A percentile compares a stretch with the other conserved stretches of the same genome.
These are phyloP conservation scores for Coemansia sp. DNA, from an alignment of 192 early-diverging fungal genomes.

Conservation along the genomic window DNA sequence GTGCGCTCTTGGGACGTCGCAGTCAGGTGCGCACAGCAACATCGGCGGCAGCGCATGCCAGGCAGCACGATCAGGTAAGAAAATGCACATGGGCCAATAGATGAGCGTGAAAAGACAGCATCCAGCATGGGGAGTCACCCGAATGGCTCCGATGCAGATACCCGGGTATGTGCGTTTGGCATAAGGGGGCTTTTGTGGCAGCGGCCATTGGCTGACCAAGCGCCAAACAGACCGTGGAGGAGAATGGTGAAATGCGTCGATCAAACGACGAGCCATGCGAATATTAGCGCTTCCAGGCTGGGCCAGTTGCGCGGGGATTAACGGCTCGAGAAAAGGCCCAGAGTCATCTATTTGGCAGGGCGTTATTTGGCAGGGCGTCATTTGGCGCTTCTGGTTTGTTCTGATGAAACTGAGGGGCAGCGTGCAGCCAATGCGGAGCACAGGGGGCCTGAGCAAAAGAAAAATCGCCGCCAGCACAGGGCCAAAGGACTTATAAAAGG, in stretches of 20 bases:
- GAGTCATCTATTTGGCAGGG: background rate
- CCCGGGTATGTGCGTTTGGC: background rate
- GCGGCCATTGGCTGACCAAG: background rate
- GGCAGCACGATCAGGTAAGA: conserved; percentile 2
- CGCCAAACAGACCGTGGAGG: background rate
- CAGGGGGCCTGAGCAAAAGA: too few relatives aligned
- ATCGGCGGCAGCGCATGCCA: background rate
- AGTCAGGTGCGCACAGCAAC: background rate
- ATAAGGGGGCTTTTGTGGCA: background rate
- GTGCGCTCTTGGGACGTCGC: background rate
- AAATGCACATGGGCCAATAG: background rate
- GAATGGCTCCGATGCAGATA: conserved; percentile 5
- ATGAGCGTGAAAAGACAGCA: background rate
- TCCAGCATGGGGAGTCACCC: background rate
- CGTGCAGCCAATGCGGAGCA: too few relatives aligned
- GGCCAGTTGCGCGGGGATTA: conserved; percentile 10
- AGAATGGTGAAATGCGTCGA: background rate
- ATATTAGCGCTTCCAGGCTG: background rate
- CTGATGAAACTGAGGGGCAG: background rate
- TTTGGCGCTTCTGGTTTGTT: background rate
- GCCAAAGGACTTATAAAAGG: background rate
- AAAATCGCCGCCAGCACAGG: too few relatives aligned
- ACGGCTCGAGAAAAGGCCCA: background rate
- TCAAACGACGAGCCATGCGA: background rate
- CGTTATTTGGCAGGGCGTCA: too few relatives aligned